Base-by-base conservation (phyloP, 2,329 filamentous ascomycete genomes). In the Phaeophleospora eucalypticola region DNA sequence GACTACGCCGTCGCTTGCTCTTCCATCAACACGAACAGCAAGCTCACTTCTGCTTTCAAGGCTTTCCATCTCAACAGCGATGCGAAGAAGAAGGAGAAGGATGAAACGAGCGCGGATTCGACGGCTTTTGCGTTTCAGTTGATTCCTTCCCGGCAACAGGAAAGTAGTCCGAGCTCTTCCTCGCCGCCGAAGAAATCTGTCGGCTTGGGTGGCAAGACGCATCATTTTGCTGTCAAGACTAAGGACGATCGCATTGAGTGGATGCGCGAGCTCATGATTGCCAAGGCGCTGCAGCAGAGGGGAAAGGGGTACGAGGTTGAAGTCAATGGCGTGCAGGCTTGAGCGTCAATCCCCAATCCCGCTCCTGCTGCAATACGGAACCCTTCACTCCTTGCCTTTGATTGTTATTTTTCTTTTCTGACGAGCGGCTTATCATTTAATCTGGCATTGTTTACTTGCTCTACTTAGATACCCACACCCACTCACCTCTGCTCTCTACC, bases 221-320 rank as follows among this genome's bases (percentile, higher is more conserved):
- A 97, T 63, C 89, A 97, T 66, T 97, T 97, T 65, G 88, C 91
- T 0, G 91, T 96, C 58, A 86, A 85, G 70, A 82, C 77, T 60
- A 80, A 89, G 12, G 88, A 96, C 63, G 87, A 96, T 65, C 80
- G 91, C 52, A 96, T 97, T 61, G 91, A 96, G 66, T 98, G 93
- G 93, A 94, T 94, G 88, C 78, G 88, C 45, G 88, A 94, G 76
- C 73, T 94, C 51, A 94, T 94, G 88, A 80, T 94, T 37, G 88
- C 88, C 44, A 93, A 93, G 73, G 88, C 88, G 15, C 73, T 89
- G 65, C 87, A 84, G 74, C 85, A 89, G 69, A 93, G 90, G 77
- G 83, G 81, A 38, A 83, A 89, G 58, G 88, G 88, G 15, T 91
- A 86, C 59, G 86, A 90, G 70, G 81, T 93, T 59, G 86, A 82